Percentiles rank a stretch among this genome's conserved stretches.
phyloP scores from a whole-genome alignment of 148 eudicot species.

The Persicaria tinctoria region DNA sequence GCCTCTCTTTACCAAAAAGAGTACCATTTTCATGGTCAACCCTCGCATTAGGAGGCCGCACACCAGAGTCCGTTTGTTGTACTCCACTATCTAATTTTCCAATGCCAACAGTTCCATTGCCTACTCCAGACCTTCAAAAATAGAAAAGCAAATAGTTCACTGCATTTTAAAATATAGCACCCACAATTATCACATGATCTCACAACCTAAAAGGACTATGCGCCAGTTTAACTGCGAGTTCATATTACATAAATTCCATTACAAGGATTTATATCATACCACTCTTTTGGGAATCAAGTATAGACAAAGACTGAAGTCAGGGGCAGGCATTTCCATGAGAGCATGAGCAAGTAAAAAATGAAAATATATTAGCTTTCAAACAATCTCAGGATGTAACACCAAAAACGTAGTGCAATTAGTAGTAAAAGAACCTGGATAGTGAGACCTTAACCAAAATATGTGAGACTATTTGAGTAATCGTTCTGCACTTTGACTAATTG shows the following conservation, averaged over 20 bases:
- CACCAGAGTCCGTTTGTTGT: constrained; percentile 35
- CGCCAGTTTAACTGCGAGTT: no score
- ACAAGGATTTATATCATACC: no score
- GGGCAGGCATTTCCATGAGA: constrained; percentile 96
- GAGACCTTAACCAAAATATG: constrained; percentile 81
- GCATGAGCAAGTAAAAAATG: constrained; percentile 44
- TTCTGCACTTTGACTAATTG: no score
- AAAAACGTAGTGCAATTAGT: no score
- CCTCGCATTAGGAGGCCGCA: constrained; percentile 43
- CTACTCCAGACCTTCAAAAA: constrained; percentile 39
- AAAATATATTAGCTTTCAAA: constrained; percentile 1
- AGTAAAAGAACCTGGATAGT: no score
- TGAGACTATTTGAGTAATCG: constrained; percentile 89
- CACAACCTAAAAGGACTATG: neutral
- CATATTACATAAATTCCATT: no score
- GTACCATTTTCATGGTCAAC: constrained; percentile 44
- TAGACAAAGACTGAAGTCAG: constrained; percentile 97
- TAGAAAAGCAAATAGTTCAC: constrained; percentile 6
- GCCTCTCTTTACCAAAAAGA: constrained; percentile 35
- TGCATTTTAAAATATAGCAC: neutral
- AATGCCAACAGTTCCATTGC: constrained; percentile 38
- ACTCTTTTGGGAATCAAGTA: constrained; percentile 94
- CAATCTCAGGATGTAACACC: no score
- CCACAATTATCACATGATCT: no score
- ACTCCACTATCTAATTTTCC: constrained; percentile 40